Evolutionary conservation across 495 filamentous ascomycete species (phyloP), one percentile per base, ranked within the genome.

Genomic region (Trichoderma orchidacearum): DNA sequence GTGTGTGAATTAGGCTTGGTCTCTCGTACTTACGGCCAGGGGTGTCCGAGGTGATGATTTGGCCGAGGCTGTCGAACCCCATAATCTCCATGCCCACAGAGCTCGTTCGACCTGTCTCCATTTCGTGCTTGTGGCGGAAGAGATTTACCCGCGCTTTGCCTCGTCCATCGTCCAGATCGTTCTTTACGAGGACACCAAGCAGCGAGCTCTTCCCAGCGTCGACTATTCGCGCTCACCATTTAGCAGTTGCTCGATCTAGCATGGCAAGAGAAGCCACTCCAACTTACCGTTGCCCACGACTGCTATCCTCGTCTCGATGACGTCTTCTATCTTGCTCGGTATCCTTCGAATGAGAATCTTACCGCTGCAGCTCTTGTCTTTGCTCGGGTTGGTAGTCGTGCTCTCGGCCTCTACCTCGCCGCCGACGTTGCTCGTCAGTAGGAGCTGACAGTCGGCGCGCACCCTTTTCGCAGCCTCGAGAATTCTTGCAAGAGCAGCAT

Each of bases 81-180:
- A 98, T 93, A 51, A 98, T 98, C 69, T 98, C 93, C 89, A 95
- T 87, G 27, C 93, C 93, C 3, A 98, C 93, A 1, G 94, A 97
- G 68, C 87, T 93, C 6, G 93, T 98, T 57, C 93, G 79, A 0
- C 93, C 93, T 51, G 86, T 92, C 66, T 98, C 93, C 51, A 97
- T 85, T 69, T 98, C 93, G 64, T 98, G 93, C 68, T 97, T 97
- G 64, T 98, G 93, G 23, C 93, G 78, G 74, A 98, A 98, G 12
- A 98, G 86, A 61, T 97, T 98, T 57, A 98, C 86, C 53, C 93
- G 86, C 32, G 91, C 90, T 70, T 88, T 92, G 27, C 93, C 93
- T 61, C 93, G 81, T 4, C 93, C 93, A 75, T 98, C 93, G 64
- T 98, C 93, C 8, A 98, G 82, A 52, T 85, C 84, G 5, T 93